Evolutionary conservation across 805 yeast species (phyloP).

Genomic region (baker's yeast (Saccharomyces cerevisiae)): DNA sequence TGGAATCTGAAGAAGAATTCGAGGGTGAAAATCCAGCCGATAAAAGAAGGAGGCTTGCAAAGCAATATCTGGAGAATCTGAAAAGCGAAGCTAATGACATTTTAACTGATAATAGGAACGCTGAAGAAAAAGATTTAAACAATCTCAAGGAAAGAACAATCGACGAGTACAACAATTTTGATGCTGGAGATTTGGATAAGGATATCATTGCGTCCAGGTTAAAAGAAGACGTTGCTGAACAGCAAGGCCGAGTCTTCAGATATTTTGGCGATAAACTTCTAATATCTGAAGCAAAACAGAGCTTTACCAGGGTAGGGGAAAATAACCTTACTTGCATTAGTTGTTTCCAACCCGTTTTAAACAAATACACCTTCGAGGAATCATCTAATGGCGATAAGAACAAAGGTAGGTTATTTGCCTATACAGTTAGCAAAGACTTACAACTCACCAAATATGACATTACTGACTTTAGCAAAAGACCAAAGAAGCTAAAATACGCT

Average conservation of each 20-base stretch:
- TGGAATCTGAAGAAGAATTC: constrained; percentile 65
- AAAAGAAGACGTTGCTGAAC: constrained; percentile 82
- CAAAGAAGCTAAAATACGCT: constrained; percentile 53
- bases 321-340: constrained; percentile 42
- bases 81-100: constrained; percentile 46
- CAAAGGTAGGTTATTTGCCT: constrained; percentile 49
- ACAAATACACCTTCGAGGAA: constrained; percentile 18
- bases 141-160: constrained; percentile 14
- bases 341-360: constrained; percentile 32
- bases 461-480: constrained; percentile 45
- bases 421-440: constrained; percentile 75
- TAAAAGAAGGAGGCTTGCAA: constrained; percentile 87
- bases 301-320: constrained; percentile 51
- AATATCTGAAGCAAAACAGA: constrained; percentile 34
- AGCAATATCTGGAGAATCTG: constrained; percentile 78
- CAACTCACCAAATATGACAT: constrained; percentile 76
- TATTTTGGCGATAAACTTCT: constrained; percentile 47
- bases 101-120: constrained; percentile 16
- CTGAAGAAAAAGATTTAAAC: constrained; percentile 9
- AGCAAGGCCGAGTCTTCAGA: constrained; percentile 74
- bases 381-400: constrained; percentile 36
- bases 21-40: constrained; percentile 80
- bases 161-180: constrained; percentile 48
- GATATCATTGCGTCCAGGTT: constrained; percentile 77
- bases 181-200: constrained; percentile 84